Evolutionary conservation across 768 basidiomycete species (phyloP), one percentile per base, ranked within the genome.

Genomic region (Termitomyces sp.): DNA sequence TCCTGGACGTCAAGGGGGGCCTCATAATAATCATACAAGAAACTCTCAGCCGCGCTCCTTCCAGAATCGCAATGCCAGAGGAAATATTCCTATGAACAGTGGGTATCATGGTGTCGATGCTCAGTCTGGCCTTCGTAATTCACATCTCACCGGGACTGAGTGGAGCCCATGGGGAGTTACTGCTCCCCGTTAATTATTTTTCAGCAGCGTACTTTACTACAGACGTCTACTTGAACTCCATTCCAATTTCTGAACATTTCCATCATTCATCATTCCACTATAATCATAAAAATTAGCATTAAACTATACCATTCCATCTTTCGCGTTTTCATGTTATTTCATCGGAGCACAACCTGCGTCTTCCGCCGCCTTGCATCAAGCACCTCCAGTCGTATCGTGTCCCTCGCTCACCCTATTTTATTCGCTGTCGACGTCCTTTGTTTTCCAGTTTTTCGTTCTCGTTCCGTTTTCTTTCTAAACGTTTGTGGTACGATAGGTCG

Each of bases 161-260:
- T 75, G 74, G 75, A 70, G 63, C 61, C 72, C 72, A 40, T 74
- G 71, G 73, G 69, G 62, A 43, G 55, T 64, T 56, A 50, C 61
- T 56, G 60, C 60, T n/a, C n/a, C 52, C 41, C 71, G 67, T 50
- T 73, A 62, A 69, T 43, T n/a, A 18, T 33, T 35, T 26, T 32
- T 23, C 6, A 18, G 43, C 30, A 54, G 57, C 8, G 43, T 52
- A 30, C 57, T 55, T 32, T 35, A 46, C 23, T 36, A 50, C 46
- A 49, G 50, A 58, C 54, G 55, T 61, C 56, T 61, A 59, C 16
- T 52, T 26, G 10, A 28, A 38, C 13, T 58, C 52, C 30, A 55
- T 59, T 61, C 47, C 51, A 48, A 43, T 54, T 55, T 60, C 60
- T 44, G 26, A 50, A 56, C 51, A 50, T 43, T 50, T 57, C 28